A percentile compares a stretch with the other conserved stretches of the same genome.
Evolutionary conservation across 2,329 filamentous ascomycete species (phyloP).

Genomic region (Fusarium denticulatum): DNA sequence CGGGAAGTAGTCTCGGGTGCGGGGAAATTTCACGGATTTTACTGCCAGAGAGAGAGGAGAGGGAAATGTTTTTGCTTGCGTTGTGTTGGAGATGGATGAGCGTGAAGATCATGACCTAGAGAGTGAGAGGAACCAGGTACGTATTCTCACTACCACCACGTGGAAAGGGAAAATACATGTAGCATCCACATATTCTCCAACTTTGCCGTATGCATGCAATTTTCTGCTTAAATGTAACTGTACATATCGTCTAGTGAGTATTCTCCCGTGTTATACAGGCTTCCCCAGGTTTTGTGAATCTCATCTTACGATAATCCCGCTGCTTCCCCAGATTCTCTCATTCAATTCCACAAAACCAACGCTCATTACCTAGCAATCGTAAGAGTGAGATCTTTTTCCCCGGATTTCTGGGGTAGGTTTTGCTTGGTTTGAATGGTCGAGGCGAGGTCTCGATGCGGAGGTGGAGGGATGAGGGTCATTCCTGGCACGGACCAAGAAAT

Average conservation of each 20-base stretch:
- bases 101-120: constrained; percentile 12
- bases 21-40: constrained; percentile 11
- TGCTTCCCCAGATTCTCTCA: constrained; percentile 3
- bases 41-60: background rate
- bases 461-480: constrained; percentile 17
- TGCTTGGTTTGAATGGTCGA: constrained; percentile 10
- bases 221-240: background rate
- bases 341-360: constrained; percentile 17
- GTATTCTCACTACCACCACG: constrained; percentile 2
- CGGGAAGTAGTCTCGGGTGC: constrained; percentile 10
- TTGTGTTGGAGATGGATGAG: constrained; percentile 27
- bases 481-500: constrained; percentile 36
- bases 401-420: constrained; percentile 30
- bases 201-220: background rate
- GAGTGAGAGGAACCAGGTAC: background rate
- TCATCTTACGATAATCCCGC: constrained; percentile 7
- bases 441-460: constrained; percentile 8
- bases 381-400: constrained; percentile 25
- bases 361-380: constrained; percentile 28
- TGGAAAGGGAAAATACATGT: constrained; percentile 4
- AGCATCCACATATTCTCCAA: constrained; percentile 14
- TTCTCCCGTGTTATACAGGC: background rate
- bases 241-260: background rate
- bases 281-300: constrained; percentile 29
- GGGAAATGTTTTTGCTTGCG: background rate